A percentile compares a stretch with the other conserved stretches of the same genome.
Evolutionary conservation across 331 rosid genomes (phyloP).

Genomic region (Prunus yedoensis): DNA sequence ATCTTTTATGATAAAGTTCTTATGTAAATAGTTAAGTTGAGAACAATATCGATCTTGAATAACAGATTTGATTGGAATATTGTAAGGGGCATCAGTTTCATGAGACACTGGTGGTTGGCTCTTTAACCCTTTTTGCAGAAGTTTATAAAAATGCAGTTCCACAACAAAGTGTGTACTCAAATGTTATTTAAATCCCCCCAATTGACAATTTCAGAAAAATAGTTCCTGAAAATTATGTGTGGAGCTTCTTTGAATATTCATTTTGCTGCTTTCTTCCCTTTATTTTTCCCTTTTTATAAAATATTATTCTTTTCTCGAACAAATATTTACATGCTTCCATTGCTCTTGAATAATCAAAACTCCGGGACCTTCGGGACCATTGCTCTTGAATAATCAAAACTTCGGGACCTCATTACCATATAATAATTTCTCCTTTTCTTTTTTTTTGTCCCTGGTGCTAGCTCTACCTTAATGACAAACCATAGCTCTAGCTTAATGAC

Average conservation of each 20-base stretch:
- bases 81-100: neutral
- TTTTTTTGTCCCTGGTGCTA: neutral
- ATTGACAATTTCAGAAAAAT: neutral
- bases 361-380: neutral
- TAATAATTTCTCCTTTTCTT: too few relatives aligned
- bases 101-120: neutral
- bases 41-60: too few relatives aligned
- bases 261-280: neutral
- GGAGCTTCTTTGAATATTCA: slow-evolving; percentile 6
- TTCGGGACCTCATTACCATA: neutral
- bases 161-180: neutral
- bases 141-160: neutral
- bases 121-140: neutral
- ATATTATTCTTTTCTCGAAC: neutral
- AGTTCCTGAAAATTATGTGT: neutral
- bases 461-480: too few relatives aligned
- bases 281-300: neutral
- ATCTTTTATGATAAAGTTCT: too few relatives aligned
- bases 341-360: neutral
- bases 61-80: neutral
- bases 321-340: neutral
- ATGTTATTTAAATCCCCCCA: neutral
- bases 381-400: neutral
- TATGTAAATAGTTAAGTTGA: too few relatives aligned
- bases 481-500: too few relatives aligned